phyloP scores from a whole-genome alignment of 495 filamentous ascomycete species.

The Podospora pseudocomata region DNA sequence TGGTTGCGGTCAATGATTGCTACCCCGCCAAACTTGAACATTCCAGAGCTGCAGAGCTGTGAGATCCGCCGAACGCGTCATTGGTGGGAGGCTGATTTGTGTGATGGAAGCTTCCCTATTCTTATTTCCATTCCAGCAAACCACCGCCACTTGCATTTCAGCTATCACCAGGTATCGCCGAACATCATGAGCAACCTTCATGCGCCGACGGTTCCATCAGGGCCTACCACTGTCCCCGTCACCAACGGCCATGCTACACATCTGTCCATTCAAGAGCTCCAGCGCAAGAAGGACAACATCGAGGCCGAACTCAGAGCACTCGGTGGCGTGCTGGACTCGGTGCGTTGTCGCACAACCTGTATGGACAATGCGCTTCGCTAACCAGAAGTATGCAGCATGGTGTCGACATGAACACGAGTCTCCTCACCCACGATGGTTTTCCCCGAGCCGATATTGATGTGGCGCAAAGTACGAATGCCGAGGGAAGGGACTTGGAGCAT shows the following conservation, averaged over 20 bases:
- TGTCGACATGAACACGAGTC: slow-evolving; percentile 84
- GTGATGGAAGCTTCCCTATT: slow-evolving; percentile 2
- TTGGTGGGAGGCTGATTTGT: slow-evolving; percentile 28
- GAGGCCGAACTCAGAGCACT: slow-evolving; percentile 84
- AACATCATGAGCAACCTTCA: slow-evolving; percentile 66
- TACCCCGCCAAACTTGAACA: slow-evolving; percentile 16
- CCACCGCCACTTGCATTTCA: not conserved
- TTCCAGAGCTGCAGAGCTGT: not conserved
- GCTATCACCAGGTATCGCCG: not conserved
- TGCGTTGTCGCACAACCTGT: slow-evolving; percentile 41
- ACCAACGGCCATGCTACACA: slow-evolving; percentile 55
- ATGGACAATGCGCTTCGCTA: slow-evolving; percentile 12
- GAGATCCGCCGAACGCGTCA: slow-evolving; percentile 26
- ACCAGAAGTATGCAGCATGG: slow-evolving; percentile 60
- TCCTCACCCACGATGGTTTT: slow-evolving; percentile 90
- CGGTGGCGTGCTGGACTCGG: slow-evolving; percentile 81
- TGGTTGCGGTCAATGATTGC: slow-evolving; percentile 1
- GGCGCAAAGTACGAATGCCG: slow-evolving; percentile 68
- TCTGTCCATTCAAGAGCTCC: slow-evolving; percentile 56
- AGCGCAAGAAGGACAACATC: slow-evolving; percentile 70
- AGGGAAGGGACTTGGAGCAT: not conserved
- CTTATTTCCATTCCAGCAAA: not conserved
- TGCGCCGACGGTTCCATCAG: slow-evolving; percentile 70
- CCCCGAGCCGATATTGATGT: slow-evolving; percentile 93
- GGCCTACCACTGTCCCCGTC: slow-evolving; percentile 53